phyloP scores from a whole-genome alignment of 1,284 basidiomycete genomes.

The Afroboletus lepidellus region DNA sequence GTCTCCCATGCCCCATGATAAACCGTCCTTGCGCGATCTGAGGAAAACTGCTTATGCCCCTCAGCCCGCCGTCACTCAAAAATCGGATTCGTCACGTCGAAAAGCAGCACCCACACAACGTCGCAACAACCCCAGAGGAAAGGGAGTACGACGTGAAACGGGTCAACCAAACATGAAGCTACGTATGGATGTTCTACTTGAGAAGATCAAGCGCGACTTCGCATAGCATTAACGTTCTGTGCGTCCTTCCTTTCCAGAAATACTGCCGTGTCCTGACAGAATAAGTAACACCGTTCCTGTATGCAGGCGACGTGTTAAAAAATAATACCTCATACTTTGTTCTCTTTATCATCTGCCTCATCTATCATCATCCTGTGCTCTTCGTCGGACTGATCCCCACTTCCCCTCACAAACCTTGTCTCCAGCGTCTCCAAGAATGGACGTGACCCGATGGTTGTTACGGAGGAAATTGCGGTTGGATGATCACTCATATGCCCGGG shows the following conservation, averaged over 20 bases:
- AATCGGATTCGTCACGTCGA: constrained; percentile 44
- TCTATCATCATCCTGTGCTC: constrained; percentile 42
- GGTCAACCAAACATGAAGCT: constrained; percentile 78
- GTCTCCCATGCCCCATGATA: constrained; percentile 6
- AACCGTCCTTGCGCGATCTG: constrained; percentile 52
- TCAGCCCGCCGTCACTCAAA: constrained; percentile 55
- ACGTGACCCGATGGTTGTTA: constrained; percentile 49
- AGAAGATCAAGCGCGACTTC: constrained; percentile 67
- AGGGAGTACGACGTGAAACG: constrained; percentile 32
- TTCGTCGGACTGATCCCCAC: constrained; percentile 28
- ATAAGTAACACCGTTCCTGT: not conserved
- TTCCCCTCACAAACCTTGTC: constrained; percentile 63
- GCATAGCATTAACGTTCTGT: constrained; percentile 17
- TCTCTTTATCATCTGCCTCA: constrained; percentile 62
- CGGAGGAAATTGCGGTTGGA: constrained; percentile 65
- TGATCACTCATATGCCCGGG: constrained; percentile 80
- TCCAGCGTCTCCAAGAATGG: constrained; percentile 60
- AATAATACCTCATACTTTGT: constrained; percentile 34
- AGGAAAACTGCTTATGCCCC: constrained; percentile 60
- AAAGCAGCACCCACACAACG: not conserved
- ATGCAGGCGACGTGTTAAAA: not conserved
- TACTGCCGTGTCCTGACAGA: constrained; percentile 1
- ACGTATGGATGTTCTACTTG: constrained; percentile 76
- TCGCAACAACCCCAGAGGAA: constrained; percentile 14
- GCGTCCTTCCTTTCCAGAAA: not conserved